Percentiles rank a stretch among this genome's conserved stretches.
phyloP scores from a whole-genome alignment of 306 rosid genomes.

The Gynostemma pentaphyllum region DNA sequence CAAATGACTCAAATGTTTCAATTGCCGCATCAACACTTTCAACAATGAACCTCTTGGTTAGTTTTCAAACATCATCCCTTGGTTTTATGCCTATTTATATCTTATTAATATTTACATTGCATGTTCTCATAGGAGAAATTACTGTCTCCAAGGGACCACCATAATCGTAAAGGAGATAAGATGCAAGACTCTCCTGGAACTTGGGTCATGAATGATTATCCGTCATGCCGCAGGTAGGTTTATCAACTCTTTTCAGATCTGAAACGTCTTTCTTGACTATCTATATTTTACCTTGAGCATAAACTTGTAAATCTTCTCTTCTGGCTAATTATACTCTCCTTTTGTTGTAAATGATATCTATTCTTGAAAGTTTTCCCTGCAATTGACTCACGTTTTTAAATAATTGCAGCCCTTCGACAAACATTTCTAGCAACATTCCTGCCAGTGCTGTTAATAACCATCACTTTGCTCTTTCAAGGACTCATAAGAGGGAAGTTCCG shows the following conservation, averaged over 20 bases:
- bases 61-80: conserved; percentile 7
- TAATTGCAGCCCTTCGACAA: conserved; percentile 21
- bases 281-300: neutral
- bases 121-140: conserved; percentile 31
- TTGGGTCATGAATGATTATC: conserved; percentile 17
- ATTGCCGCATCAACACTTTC: conserved; percentile 20
- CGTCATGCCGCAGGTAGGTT: conserved; percentile 32
- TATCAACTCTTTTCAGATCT: neutral
- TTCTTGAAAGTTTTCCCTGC: conserved; percentile 21
- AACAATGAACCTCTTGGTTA: conserved; percentile 37
- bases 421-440: conserved; percentile 23
- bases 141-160: conserved; percentile 23
- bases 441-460: conserved; percentile 18
- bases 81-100: neutral
- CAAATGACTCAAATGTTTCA: conserved; percentile 32
- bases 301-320: neutral
- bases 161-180: conserved; percentile 16
- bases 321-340: conserved; percentile 21
- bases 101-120: neutral
- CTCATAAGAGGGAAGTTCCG: conserved; percentile 19
- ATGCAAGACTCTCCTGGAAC: conserved; percentile 23
- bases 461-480: conserved; percentile 10
- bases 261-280: too few species aligned
- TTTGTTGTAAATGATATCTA: conserved; percentile 13
- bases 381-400: conserved; percentile 16